Evolutionary conservation across 1,284 basidiomycete genomes (phyloP), one percentile per base, ranked within the genome.

Genomic region (Sphaerobolus stellatus): DNA sequence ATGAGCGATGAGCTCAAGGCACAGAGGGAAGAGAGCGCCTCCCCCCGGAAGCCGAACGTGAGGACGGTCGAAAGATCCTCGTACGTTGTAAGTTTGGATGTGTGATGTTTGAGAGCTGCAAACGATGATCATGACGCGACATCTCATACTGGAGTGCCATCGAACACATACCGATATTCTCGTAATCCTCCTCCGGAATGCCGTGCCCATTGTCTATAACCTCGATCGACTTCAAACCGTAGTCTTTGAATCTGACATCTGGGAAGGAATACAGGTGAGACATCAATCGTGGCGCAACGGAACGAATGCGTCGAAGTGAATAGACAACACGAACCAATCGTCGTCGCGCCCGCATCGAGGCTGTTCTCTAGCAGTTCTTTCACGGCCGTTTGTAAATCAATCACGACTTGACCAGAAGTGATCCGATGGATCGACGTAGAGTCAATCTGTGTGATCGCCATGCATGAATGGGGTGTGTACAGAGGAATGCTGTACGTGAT

Each of bases 341-440:
- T 86, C 0, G 90, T 93, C 0, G 95, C 92, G 0, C 88, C 89
- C 0, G 96, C 94, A 68, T 99, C 97, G 27, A 98, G 75, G 56
- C 92, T 92, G 68, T 99, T 99, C 72, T 99, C 97, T 2, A 99
- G 82, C 2, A 99, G 82, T 69, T 99, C 97, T 68, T 99, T 99
- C 53, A 99, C 88, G 1, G 93, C 93, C 0, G 87, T 90, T 66
- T 94, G 94, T 1, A 99, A 80, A 68, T 98, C 94, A 28, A 96
- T 80, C 0, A 99, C 90, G 29, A 99, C 96, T 68, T 99, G 97
- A 1, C 93, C 94, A 5, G 93, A 94, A 0, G 94, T 92, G 55
- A 98, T 88, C 51, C 83, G 80, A 68, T 96, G 94, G 8, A 94
- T 77, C 7, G 93, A 91, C 2, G 77, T 71, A 2, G 71, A 71